Base-by-base conservation (phyloP, 805 yeast genomes). In the Sporopachydermia quercuum region DNA sequence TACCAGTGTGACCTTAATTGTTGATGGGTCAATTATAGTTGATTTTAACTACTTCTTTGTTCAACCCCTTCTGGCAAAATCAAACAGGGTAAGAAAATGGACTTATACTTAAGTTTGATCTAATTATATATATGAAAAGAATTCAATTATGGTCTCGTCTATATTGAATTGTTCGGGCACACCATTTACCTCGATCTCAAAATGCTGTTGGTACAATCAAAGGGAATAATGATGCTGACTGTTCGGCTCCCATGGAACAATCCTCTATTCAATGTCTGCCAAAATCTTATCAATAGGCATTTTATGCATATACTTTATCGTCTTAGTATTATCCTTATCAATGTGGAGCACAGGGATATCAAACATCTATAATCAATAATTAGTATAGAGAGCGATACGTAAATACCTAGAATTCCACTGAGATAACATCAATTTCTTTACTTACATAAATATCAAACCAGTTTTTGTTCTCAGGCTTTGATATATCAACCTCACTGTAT, bases 181-280 rank as follows among this genome's bases (percentile, higher is more conserved):
- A n/a, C n/a, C n/a, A n/a, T n/a, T n/a, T n/a, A n/a, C n/a, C n/a
- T n/a, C n/a, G n/a, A n/a, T n/a, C n/a, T n/a, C n/a, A n/a, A n/a
- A n/a, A n/a, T n/a, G n/a, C n/a, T n/a, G n/a, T n/a, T n/a, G n/a
- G n/a, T n/a, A n/a, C n/a, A n/a, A n/a, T n/a, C n/a, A n/a, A n/a
- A n/a, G n/a, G 14, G 42, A 11, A 34, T 43, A 49, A 40, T 72
- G 75, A 50, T 75, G 80, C 50, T 74, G 52, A 43, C 66, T 70
- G 51, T 66, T 72, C 49, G 78, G 62, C 3, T 71, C 66, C 45
- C 71, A 70, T 15, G 73, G 67, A n/a, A 73, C 60, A 75, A 70
- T 70, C 15, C 15, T 23, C 30, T 23, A 23, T n/a, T 23, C n/a
- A 8, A 23, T 8, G n/a, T 23, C 30, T 23, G 8, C 30, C 30